Conservation (phyloP, 129 eudicot genomes). For the Saussurea involucrata region DNA sequence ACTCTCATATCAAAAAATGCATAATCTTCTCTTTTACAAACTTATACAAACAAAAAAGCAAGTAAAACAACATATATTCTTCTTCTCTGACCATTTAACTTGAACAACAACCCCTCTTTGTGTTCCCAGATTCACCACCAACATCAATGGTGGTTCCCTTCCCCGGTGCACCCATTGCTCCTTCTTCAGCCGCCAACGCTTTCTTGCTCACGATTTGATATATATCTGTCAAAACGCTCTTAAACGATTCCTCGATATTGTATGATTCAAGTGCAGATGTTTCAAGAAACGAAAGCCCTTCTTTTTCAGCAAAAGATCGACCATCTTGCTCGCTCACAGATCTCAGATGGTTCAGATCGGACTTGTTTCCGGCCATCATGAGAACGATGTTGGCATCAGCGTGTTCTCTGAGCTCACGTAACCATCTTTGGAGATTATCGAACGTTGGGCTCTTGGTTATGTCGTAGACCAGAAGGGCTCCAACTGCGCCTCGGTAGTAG, state of each 20-base stretch:
- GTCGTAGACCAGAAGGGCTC: constrained; percentile 66
- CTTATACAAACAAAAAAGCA: not conserved
- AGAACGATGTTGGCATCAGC: constrained; percentile 68
- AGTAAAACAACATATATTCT: not conserved
- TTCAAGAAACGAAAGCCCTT: constrained; percentile 67
- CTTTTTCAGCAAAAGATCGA: constrained; percentile 58
- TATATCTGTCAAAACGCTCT: constrained; percentile 56
- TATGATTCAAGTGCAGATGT: constrained; percentile 64
- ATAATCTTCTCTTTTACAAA: not conserved
- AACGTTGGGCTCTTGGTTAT: constrained; percentile 60
- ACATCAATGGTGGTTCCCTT: constrained; percentile 65
- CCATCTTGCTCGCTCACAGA: constrained; percentile 60
- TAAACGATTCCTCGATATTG: constrained; percentile 59
- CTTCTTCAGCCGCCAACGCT: constrained; percentile 64
- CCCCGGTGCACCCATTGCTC: constrained; percentile 43
- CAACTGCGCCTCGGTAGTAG: constrained; percentile 71
- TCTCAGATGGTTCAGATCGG: constrained; percentile 60
- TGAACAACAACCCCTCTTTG: constrained; percentile 46
- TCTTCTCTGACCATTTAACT: constrained; percentile 25
- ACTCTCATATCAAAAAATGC: not conserved
- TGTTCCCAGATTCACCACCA: constrained; percentile 36
- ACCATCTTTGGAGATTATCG: constrained; percentile 63
- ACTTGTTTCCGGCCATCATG: constrained; percentile 73
- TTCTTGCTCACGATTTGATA: constrained; percentile 61
- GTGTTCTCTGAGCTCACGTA: constrained; percentile 63